A percentile compares a stretch with the other conserved stretches of the same genome.
phyloP scores from a whole-genome alignment of 352 stramenopile genomes.

The Globisporangium paddicum region DNA sequence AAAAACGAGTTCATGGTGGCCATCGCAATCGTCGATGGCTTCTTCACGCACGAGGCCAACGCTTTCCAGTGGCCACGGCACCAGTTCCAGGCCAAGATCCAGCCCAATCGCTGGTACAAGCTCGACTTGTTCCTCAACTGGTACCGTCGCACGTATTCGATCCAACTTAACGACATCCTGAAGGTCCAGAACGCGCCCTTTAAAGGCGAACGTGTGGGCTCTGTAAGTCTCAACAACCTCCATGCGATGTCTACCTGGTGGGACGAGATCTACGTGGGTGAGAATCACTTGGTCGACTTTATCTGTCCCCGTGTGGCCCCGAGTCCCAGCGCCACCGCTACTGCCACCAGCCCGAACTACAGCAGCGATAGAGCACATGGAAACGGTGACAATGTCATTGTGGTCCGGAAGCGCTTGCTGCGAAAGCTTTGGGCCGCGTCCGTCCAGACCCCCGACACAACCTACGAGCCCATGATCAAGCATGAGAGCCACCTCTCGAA shows the following conservation, averaged over 20 bases:
- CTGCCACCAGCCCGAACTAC: background rate
- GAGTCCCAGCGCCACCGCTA: background rate
- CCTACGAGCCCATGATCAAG: constrained; percentile 67
- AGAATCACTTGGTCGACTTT: constrained; percentile 90
- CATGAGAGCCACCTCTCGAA: constrained; percentile 85
- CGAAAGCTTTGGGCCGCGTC: constrained; percentile 51
- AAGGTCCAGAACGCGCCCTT: constrained; percentile 65
- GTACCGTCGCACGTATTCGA: constrained; percentile 65
- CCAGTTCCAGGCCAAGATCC: constrained; percentile 44
- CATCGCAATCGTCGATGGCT: constrained; percentile 57
- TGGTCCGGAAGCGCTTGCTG: constrained; percentile 37
- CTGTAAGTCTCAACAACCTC: constrained; percentile 79
- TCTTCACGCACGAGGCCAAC: constrained; percentile 75
- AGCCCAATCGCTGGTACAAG: constrained; percentile 91
- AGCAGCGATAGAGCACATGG: constrained; percentile 3
- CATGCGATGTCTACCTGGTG: constrained; percentile 88
- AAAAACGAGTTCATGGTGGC: constrained; percentile 61
- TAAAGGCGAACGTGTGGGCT: constrained; percentile 25
- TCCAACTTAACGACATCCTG: constrained; percentile 91
- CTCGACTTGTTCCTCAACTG: constrained; percentile 92
- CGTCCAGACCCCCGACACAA: constrained; percentile 27
- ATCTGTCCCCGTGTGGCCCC: constrained; percentile 56
- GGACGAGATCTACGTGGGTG: constrained; percentile 95
- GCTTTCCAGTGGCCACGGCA: constrained; percentile 45
- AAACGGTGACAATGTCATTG: constrained; percentile 23